Base-by-base conservation (phyloP, 371 early-diverging fungal species). In the Conidiobolus incongruus region DNA sequence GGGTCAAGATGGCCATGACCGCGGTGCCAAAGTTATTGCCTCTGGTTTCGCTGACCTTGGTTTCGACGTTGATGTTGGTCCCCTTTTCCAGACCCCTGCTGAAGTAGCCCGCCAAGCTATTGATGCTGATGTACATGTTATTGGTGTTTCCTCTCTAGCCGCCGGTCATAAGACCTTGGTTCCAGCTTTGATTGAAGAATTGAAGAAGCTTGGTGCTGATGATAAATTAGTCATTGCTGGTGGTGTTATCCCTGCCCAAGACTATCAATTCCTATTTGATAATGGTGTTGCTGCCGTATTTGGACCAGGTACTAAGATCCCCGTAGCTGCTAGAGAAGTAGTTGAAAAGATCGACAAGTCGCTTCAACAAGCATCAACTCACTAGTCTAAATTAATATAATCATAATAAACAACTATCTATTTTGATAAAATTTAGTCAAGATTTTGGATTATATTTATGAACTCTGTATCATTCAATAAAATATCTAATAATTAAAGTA, bases 1-100 rank as follows among this genome's bases (percentile, higher is more conserved):
- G 81, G 86, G 84, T 35, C 86, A 83, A 59, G 84, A 83, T 54
- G 84, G 84, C n/a, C 86, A 85, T 45, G 84, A 83, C 47, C 70
- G 84, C 44, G 84, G 84, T 4, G 81, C 81, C 51, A 85, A 85
- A 61, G 86, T 85, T 10, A 80, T 85, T 47, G 85, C 85, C 4
- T 70, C 76, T 23, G 84, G 82, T 1, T 85, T 81, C 40, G 80
- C 81, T 12, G 85, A 85, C 59, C 62, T 85, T 24, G 85, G 85
- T 19, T 85, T 81, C 50, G 85, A 85, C 61, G 84, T 85, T 13
- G 85, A 85, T 53, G 72, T 85, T 19, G 78, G 81, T 12, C 81
- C 85, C n/a, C 54, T 85, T 26, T 85, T 85, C 68, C 80, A 72
- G 62, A 84, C 83, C 2, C 85, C 83, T 1, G 74, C 67, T 5